Percentiles rank a stretch among this genome's conserved stretches.
Conservation (phyloP, 805 yeast species). For the Kuraishia borneana region DNA sequence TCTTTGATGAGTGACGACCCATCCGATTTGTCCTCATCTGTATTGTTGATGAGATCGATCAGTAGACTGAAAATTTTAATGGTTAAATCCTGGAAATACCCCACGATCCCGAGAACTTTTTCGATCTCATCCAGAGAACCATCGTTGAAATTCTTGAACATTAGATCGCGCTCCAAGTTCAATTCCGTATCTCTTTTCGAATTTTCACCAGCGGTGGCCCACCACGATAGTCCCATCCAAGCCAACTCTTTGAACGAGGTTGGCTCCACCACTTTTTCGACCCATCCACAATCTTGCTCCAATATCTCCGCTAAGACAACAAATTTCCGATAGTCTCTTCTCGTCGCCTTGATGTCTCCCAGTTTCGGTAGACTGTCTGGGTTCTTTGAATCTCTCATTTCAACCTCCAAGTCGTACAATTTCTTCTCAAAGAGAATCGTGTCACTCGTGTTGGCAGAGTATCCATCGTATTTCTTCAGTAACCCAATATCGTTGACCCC, state of each 20-base stretch:
- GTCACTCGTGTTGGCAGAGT: conserved; percentile 56
- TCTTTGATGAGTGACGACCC: conserved; percentile 6
- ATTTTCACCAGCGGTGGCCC: conserved; percentile 77
- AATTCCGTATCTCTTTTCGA: conserved; percentile 25
- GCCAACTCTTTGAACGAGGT: conserved; percentile 45
- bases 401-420: conserved; percentile 36
- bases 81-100: conserved; percentile 41
- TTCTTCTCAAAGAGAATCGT: conserved; percentile 47
- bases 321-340: conserved; percentile 25
- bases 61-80: conserved; percentile 27
- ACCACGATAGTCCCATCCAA: conserved; percentile 71
- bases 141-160: conserved; percentile 1
- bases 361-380: not conserved
- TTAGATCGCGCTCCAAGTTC: conserved; percentile 20
- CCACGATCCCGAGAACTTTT: conserved; percentile 23
- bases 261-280: conserved; percentile 25
- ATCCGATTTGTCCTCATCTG: conserved; percentile 6
- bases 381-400: conserved; percentile 8
- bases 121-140: conserved; percentile 10
- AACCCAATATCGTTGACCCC: conserved; percentile 46
- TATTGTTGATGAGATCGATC: conserved; percentile 23
- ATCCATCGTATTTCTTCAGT: conserved; percentile 22
- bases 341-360: conserved; percentile 9
- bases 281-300: conserved; percentile 4
- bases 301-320: conserved; percentile 14